Evolutionary conservation across 345 rosid genomes (phyloP).

Genomic region (Lepidium sativum): DNA sequence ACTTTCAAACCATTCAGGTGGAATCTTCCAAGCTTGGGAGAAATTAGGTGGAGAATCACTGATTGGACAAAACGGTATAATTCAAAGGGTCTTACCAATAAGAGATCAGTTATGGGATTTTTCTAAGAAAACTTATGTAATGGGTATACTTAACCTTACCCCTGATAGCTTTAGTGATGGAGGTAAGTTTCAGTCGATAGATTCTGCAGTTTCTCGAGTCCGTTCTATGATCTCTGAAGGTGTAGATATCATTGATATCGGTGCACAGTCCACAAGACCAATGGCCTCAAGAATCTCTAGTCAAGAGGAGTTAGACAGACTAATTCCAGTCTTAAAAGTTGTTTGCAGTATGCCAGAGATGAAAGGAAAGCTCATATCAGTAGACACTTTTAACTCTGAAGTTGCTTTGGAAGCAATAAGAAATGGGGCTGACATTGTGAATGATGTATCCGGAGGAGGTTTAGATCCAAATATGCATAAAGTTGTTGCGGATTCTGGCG

Average conservation of each 20-base stretch:
- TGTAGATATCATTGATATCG: constrained; percentile 74
- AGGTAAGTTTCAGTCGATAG: constrained; percentile 56
- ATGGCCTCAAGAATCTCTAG: constrained; percentile 56
- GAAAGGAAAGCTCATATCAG: constrained; percentile 63
- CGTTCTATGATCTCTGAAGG: constrained; percentile 62
- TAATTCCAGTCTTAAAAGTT: constrained; percentile 69
- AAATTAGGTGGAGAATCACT: constrained; percentile 64
- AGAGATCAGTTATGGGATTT: constrained; percentile 72
- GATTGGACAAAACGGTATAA: constrained; percentile 52
- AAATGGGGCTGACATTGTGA: constrained; percentile 62
- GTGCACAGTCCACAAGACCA: constrained; percentile 86
- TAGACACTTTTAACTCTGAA: constrained; percentile 62
- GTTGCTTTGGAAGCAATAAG: constrained; percentile 64
- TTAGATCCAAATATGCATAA: constrained; percentile 52
- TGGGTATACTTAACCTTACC: constrained; percentile 80
- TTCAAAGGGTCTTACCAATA: constrained; percentile 75
- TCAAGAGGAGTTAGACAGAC: constrained; percentile 62
- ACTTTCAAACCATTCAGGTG: constrained; percentile 40
- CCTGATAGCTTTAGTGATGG: constrained; percentile 90
- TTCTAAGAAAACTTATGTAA: constrained; percentile 49
- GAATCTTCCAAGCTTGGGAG: constrained; percentile 62
- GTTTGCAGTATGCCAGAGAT: constrained; percentile 65
- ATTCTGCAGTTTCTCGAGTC: constrained; percentile 51
- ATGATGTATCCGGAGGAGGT: constrained; percentile 65
- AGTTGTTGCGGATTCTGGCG: constrained; percentile 44